Conservation (phyloP, 108 stramenopile genomes). For the Aureococcus anophagefferens region DNA sequence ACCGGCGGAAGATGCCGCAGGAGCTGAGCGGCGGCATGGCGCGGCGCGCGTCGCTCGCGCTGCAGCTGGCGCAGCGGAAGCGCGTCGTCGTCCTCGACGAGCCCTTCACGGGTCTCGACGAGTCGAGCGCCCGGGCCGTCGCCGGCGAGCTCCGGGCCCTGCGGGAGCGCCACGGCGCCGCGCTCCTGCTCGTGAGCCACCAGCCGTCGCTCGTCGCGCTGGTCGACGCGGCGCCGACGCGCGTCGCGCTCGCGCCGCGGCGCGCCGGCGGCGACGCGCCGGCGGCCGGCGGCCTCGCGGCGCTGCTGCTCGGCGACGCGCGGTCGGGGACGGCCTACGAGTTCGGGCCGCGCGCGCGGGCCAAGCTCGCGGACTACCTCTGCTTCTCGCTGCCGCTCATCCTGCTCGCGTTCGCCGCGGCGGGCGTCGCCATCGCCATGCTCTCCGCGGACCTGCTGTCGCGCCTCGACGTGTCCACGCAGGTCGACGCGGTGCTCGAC, state of each 20-base stretch:
- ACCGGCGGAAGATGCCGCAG: constrained; percentile 50
- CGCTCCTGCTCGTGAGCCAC: constrained; percentile 60
- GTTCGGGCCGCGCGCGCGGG: constrained; percentile 34
- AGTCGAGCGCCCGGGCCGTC: constrained; percentile 44
- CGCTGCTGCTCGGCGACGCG: background rate
- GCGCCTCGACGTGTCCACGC: constrained; percentile 52
- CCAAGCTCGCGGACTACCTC: constrained; percentile 56
- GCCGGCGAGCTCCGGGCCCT: constrained; percentile 56
- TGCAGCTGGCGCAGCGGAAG: constrained; percentile 67
- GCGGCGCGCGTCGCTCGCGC: constrained; percentile 61
- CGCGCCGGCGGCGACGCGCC: too few relatives aligned
- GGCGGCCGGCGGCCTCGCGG: too few relatives aligned
- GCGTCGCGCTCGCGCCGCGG: background rate
- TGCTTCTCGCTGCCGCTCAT: constrained; percentile 58
- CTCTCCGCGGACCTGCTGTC: constrained; percentile 54
- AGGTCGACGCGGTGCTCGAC: constrained; percentile 54
- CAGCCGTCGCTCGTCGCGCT: constrained; percentile 58
- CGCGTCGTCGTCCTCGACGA: constrained; percentile 66
- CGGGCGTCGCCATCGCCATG: constrained; percentile 70
- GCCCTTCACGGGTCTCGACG: constrained; percentile 65
- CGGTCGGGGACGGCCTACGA: background rate
- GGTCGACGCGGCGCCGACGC: constrained; percentile 28
- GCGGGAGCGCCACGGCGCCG: constrained; percentile 42
- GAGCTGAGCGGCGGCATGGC: constrained; percentile 71
- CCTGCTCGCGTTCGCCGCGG: constrained; percentile 54